Evolutionary conservation across 2,329 filamentous ascomycete species (phyloP), one percentile per base, ranked within the genome.

Genomic region (Fusarium acutatum): DNA sequence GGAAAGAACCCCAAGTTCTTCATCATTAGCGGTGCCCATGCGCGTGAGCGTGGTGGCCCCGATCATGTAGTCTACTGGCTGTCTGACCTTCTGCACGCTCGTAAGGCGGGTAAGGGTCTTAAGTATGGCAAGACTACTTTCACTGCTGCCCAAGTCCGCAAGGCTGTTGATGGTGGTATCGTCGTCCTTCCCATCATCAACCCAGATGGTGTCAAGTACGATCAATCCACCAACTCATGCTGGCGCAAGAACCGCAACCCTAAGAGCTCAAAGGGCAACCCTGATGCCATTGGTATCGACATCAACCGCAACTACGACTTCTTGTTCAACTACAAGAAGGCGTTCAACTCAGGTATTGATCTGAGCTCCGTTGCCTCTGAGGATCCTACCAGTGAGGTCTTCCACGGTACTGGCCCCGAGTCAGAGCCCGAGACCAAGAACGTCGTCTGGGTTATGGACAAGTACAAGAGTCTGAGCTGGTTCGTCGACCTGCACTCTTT

Each of bases 401-500:
- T 85, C 78, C 85, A 87, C 71, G 89, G 88, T 44, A 84, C 83
- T 3, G 81, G 79, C 17, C 82, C 88, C 5, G 84, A 85, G 58
- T 90, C 88, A 0, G 88, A 91, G 80, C 81, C 88, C 0, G 89
- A 91, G 81, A 86, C 88, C 5, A 82, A 86, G 78, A 88, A 85
- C 75, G 83, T 89, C 64, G 86, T 85, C 65, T 89, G 86, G 80
- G 78, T 88, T 13, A 81, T 89, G 76, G 83, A 87, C 72, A 81
- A 83, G 34, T 87, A 86, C 79, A 78, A 81, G 53, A 84, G 84
- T 49, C 80, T 90, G 50, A 82, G 85, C 34, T 90, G 88, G 88
- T 89, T 88, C 77, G 80, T 90, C 67, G 89, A 91, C 71, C 82
- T 90, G 49, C 89, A 91, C 82, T 89, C 88, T 3, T 86, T 83